Conservation (phyloP, 495 filamentous ascomycete genomes). For the Darksidea phi region DNA sequence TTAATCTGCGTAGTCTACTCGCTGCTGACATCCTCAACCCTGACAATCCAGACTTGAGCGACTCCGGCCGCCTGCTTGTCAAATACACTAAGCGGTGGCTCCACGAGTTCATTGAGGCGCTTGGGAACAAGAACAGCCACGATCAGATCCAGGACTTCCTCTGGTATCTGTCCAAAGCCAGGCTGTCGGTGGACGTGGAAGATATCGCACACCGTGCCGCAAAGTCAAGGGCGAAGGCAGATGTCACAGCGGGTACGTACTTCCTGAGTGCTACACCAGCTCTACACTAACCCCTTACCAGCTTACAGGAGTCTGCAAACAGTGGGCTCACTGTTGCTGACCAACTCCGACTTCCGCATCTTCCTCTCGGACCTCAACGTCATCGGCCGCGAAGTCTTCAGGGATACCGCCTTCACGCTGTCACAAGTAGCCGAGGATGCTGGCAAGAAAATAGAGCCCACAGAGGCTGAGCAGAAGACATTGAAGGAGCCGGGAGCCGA, state of each 20-base stretch:
- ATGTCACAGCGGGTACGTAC: constrained; percentile 69
- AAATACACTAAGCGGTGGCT: constrained; percentile 72
- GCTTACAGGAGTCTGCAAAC: constrained; percentile 83
- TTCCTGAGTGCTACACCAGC: constrained; percentile 2
- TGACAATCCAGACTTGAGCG: constrained; percentile 70
- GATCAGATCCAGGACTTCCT: constrained; percentile 90
- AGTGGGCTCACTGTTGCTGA: constrained; percentile 76
- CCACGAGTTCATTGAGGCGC: constrained; percentile 68
- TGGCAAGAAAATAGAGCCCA: constrained; percentile 68
- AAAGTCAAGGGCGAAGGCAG: constrained; percentile 67
- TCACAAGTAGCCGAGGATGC: constrained; percentile 70
- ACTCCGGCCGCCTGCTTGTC: constrained; percentile 69
- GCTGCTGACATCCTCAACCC: constrained; percentile 76
- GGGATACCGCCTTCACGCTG: constrained; percentile 76
- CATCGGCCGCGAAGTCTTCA: constrained; percentile 80
- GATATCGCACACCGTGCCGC: constrained; percentile 63
- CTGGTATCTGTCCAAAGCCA: constrained; percentile 76
- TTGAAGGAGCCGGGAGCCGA: constrained; percentile 60
- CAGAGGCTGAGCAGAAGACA: constrained; percentile 56
- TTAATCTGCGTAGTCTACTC: constrained; percentile 78
- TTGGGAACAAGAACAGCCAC: constrained; percentile 76
- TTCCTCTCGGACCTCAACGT: constrained; percentile 81
- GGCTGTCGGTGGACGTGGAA: constrained; percentile 65
- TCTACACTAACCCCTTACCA: constrained; percentile 39
- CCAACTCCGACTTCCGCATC: constrained; percentile 84